phyloP scores from a whole-genome alignment of 768 basidiomycete genomes.

The Termitomyces sp. region DNA sequence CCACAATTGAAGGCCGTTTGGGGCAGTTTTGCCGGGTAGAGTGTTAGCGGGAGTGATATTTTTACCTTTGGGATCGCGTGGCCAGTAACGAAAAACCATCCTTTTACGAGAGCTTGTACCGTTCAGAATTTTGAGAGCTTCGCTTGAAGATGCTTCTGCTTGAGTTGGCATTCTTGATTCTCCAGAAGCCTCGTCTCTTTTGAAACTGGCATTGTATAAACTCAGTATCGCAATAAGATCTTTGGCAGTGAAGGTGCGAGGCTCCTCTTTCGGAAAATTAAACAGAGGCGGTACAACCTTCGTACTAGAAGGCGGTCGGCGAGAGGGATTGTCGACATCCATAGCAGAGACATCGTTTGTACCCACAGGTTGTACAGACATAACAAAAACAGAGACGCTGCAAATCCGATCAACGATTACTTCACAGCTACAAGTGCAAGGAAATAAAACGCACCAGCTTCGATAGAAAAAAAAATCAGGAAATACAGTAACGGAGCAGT shows the following conservation, averaged over 20 bases:
- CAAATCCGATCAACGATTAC: background rate
- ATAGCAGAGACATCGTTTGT: background rate
- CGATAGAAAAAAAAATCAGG: too few relatives aligned
- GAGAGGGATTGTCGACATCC: background rate
- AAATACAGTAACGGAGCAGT: too few relatives aligned
- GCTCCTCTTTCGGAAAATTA: slow-evolving; percentile 10
- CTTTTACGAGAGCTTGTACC: slow-evolving; percentile 4
- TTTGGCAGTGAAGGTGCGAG: slow-evolving; percentile 12
- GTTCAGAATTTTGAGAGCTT: slow-evolving; percentile 1
- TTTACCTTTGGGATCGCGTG: slow-evolving; percentile 14
- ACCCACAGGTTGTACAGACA: background rate
- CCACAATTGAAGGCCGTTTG: slow-evolving; percentile 35
- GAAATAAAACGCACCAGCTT: background rate
- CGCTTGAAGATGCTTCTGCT: slow-evolving; percentile 1
- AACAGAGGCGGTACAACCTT: slow-evolving; percentile 5
- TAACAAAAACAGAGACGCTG: background rate
- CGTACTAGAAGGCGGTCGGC: background rate
- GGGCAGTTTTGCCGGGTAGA: slow-evolving; percentile 27
- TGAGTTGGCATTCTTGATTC: background rate
- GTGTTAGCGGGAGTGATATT: slow-evolving; percentile 10
- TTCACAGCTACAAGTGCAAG: background rate
- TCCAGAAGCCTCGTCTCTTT: background rate
- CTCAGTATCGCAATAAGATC: slow-evolving; percentile 14
- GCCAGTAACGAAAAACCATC: slow-evolving; percentile 14
- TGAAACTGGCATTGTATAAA: slow-evolving; percentile 1